phyloP scores from a whole-genome alignment of 2,329 filamentous ascomycete genomes.

The Aspergillus uvarum region DNA sequence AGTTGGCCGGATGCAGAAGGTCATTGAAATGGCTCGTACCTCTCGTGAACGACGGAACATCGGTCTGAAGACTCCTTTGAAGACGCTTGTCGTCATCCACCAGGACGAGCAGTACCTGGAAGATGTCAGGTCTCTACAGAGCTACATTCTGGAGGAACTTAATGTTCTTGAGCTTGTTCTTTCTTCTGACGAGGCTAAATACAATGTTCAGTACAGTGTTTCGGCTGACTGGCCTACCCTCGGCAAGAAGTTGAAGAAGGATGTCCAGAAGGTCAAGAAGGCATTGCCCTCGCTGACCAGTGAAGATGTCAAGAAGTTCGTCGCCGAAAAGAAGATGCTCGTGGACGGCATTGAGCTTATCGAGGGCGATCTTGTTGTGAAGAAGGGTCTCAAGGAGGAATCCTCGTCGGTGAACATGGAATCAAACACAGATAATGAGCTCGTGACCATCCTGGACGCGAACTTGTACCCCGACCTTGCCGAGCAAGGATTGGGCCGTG shows the following conservation, averaged over 20 bases:
- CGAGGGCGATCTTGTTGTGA: conserved; percentile 79
- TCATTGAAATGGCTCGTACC: conserved; percentile 86
- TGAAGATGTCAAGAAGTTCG: conserved; percentile 76
- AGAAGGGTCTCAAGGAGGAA: conserved; percentile 73
- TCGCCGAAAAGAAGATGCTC: conserved; percentile 69
- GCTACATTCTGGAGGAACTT: conserved; percentile 88
- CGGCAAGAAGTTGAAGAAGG: conserved; percentile 97
- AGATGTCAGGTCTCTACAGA: conserved; percentile 79
- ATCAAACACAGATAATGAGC: conserved; percentile 83
- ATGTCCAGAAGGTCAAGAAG: conserved; percentile 87
- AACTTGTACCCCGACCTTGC: conserved; percentile 80
- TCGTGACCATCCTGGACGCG: conserved; percentile 86
- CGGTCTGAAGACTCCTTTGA: conserved; percentile 86
- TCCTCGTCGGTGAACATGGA: conserved; percentile 72
- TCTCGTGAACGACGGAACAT: conserved; percentile 82
- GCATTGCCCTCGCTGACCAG: conserved; percentile 76
- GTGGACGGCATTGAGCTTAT: conserved; percentile 85
- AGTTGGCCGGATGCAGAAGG: conserved; percentile 87
- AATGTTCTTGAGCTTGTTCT: conserved; percentile 85
- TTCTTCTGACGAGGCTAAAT: conserved; percentile 82
- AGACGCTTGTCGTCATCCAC: conserved; percentile 86
- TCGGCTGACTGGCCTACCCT: conserved; percentile 89
- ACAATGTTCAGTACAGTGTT: conserved; percentile 89
- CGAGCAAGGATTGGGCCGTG: conserved; percentile 83
- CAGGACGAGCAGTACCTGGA: conserved; percentile 78